Conservation (phyloP, 2,329 filamentous ascomycete genomes). For the Dactylellina haptotyla region DNA sequence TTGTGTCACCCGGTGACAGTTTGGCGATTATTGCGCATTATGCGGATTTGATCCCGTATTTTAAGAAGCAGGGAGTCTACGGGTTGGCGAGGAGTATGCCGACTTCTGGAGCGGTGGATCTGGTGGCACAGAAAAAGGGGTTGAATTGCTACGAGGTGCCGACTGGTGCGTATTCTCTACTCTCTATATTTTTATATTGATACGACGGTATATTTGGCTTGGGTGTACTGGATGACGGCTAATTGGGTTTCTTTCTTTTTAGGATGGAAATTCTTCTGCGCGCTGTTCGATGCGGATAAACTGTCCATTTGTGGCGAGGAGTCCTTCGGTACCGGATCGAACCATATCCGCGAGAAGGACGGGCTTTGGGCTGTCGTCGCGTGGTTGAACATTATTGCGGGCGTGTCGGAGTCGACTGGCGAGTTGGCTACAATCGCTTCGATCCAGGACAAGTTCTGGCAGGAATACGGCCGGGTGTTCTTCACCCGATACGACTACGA, state of each 20-base stretch:
- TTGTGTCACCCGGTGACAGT: slow-evolving; percentile 96
- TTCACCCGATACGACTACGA: slow-evolving; percentile 99
- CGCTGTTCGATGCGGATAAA: slow-evolving; percentile 91
- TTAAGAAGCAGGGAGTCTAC: slow-evolving; percentile 95
- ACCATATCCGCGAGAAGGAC: slow-evolving; percentile 99
- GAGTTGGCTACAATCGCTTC: slow-evolving; percentile 91
- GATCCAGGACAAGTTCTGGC: slow-evolving; percentile 98
- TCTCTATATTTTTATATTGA: neutral
- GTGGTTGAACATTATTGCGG: slow-evolving; percentile 98
- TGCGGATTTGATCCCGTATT: slow-evolving; percentile 95
- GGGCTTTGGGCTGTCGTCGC: slow-evolving; percentile 96
- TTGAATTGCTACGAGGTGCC: slow-evolving; percentile 95
- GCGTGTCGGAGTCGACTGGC: slow-evolving; percentile 74
- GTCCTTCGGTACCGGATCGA: slow-evolving; percentile 96
- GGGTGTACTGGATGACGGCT: neutral
- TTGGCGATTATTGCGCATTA: slow-evolving; percentile 98
- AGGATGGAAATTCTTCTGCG: slow-evolving; percentile 99
- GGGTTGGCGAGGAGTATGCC: slow-evolving; percentile 97
- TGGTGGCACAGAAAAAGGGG: slow-evolving; percentile 93
- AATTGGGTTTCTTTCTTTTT: neutral
- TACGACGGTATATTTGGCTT: neutral
- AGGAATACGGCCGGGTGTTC: slow-evolving; percentile 93
- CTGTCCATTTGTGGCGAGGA: slow-evolving; percentile 99
- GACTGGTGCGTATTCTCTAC: slow-evolving; percentile 64
- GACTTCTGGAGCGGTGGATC: slow-evolving; percentile 92